Percentiles rank a stretch among this genome's conserved stretches.
phyloP scores from a whole-genome alignment of 163 green algal species.

The Scenedesmus sp. region DNA sequence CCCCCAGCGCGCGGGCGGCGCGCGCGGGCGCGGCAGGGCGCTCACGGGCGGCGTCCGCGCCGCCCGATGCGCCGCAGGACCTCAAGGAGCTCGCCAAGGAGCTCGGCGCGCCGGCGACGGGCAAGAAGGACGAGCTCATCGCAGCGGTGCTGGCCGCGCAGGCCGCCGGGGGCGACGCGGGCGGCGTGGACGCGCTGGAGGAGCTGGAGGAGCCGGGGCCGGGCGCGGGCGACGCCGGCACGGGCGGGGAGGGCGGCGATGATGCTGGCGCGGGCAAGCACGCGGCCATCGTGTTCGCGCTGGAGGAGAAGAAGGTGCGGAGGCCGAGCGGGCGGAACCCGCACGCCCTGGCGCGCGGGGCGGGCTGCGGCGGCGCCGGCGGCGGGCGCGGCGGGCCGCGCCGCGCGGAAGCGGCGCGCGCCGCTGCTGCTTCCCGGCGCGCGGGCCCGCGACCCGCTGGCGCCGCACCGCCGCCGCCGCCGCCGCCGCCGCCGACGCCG shows the following conservation, averaged over 20 bases:
- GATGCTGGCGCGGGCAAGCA: constrained; percentile 32
- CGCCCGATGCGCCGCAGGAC: constrained; percentile 13
- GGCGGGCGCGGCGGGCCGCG: background rate
- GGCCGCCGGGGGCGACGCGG: background rate
- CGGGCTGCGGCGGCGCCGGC: background rate
- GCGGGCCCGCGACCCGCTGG: background rate
- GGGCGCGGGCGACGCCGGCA: constrained; percentile 3
- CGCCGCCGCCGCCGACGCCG: too few species aligned
- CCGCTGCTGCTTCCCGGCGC: background rate
- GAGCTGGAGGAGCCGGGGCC: constrained; percentile 6
- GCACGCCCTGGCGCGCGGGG: background rate
- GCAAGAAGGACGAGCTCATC: constrained; percentile 42
- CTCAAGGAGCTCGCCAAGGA: constrained; percentile 30
- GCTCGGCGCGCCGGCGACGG: background rate
- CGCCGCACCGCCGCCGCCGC: background rate
- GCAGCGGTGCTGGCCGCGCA: constrained; percentile 14
- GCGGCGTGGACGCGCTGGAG: background rate
- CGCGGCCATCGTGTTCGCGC: constrained; percentile 27
- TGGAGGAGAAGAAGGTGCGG: constrained; percentile 15
- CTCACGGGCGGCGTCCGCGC: too few species aligned
- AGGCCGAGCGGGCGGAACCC: too few species aligned
- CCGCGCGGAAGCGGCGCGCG: background rate
- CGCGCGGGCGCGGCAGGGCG: too few species aligned
- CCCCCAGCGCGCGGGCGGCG: background rate
- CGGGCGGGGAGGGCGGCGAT: too few species aligned